A percentile compares a stretch with the other conserved stretches of the same genome.
Evolutionary conservation across 805 yeast genomes (phyloP).

Genomic region (Suhomyces sp.): DNA sequence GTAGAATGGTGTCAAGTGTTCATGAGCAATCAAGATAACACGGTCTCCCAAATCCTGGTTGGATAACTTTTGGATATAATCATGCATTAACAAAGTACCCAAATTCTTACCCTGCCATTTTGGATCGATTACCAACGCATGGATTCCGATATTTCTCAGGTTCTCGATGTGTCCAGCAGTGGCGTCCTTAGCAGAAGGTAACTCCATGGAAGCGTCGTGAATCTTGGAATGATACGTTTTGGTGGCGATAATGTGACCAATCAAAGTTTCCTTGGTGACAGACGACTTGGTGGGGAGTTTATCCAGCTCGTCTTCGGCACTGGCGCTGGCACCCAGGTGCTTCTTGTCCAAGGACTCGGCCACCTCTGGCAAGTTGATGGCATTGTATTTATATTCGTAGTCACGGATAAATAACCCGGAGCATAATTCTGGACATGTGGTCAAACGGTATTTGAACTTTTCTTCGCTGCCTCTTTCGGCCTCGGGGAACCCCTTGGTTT

Average conservation of each 20-base stretch:
- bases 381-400: conserved; percentile 48
- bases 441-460: conserved; percentile 64
- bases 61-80: conserved; percentile 84
- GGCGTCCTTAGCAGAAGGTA: conserved; percentile 44
- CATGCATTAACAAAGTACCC: conserved; percentile 81
- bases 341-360: conserved; percentile 35
- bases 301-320: conserved; percentile 27
- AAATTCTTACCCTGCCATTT: conserved; percentile 78
- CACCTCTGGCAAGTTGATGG: conserved; percentile 41
- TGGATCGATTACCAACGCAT: conserved; percentile 75
- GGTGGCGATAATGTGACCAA: conserved; percentile 82
- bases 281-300: conserved; percentile 49
- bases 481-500: conserved; percentile 66
- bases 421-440: conserved; percentile 84
- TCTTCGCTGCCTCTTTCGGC: conserved; percentile 68
- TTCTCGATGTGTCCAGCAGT: conserved; percentile 69
- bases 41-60: conserved; percentile 84
- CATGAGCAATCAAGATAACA: conserved; percentile 72
- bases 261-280: conserved; percentile 58
- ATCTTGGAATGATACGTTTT: conserved; percentile 54
- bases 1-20: conserved; percentile 70
- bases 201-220: conserved; percentile 58
- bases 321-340: conserved; percentile 19
- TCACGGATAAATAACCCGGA: conserved; percentile 83
- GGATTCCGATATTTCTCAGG: conserved; percentile 75